A percentile compares a stretch with the other conserved stretches of the same genome.
Evolutionary conservation across 768 basidiomycete species (phyloP).

Genomic region (Chalciporus chontae): DNA sequence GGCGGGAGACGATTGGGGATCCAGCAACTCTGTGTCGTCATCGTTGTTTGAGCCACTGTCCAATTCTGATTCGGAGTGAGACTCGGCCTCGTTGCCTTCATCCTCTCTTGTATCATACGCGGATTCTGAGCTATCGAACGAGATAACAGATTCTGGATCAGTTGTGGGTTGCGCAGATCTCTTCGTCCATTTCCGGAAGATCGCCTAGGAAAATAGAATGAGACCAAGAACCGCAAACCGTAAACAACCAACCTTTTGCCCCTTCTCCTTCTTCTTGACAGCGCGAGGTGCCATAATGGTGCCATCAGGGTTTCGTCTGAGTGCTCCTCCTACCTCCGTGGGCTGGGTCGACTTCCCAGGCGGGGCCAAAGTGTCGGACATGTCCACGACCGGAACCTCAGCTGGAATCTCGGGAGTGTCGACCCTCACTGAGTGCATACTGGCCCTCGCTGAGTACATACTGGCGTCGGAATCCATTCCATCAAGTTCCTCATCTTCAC

Average conservation of each 20-base stretch:
- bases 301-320: slow-evolving; percentile 67
- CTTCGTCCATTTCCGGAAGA: slow-evolving; percentile 52
- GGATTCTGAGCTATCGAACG: slow-evolving; percentile 79
- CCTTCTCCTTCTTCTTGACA: slow-evolving; percentile 41
- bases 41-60: slow-evolving; percentile 13
- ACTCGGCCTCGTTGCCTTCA: slow-evolving; percentile 17
- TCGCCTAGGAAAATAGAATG: slow-evolving; percentile 25
- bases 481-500: slow-evolving; percentile 34
- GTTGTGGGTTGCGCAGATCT: slow-evolving; percentile 25
- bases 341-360: slow-evolving; percentile 15
- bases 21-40: slow-evolving; percentile 16
- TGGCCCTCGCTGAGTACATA: slow-evolving; percentile 8
- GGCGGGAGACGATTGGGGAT: slow-evolving; percentile 18
- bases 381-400: slow-evolving; percentile 15
- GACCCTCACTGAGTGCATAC: slow-evolving; percentile 8
- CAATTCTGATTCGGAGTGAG: slow-evolving; percentile 11
- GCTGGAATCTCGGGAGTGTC: not conserved
- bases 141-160: slow-evolving; percentile 47
- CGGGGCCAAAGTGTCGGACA: slow-evolving; percentile 5
- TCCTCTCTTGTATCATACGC: slow-evolving; percentile 49
- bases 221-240: slow-evolving; percentile 3
- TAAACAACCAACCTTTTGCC: slow-evolving; percentile 39
- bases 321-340: slow-evolving; percentile 53
- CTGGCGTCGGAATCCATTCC: slow-evolving; percentile 24
- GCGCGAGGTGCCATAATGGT: slow-evolving; percentile 46